phyloP scores from a whole-genome alignment of 2,329 filamentous ascomycete species.

The Aspergillus sp. region DNA sequence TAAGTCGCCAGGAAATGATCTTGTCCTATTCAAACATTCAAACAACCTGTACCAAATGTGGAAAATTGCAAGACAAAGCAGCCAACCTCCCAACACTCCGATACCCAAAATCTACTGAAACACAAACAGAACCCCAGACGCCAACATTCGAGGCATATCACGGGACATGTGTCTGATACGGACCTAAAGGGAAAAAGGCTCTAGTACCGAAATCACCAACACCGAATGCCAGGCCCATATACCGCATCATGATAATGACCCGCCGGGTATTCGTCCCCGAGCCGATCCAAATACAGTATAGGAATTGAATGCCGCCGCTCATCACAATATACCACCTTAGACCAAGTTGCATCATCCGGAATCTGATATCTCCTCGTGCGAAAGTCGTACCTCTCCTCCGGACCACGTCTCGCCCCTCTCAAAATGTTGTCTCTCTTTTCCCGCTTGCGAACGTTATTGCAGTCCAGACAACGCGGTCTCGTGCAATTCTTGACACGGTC shows the following conservation, averaged over 20 bases:
- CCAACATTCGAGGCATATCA: slow-evolving; percentile 38
- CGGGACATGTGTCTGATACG: slow-evolving; percentile 23
- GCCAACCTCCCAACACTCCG: slow-evolving; percentile 43
- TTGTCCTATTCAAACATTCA: slow-evolving; percentile 42
- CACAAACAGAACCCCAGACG: slow-evolving; percentile 18
- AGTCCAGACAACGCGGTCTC: background rate
- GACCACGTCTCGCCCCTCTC: slow-evolving; percentile 21
- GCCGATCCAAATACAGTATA: slow-evolving; percentile 24
- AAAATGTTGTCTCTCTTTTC: slow-evolving; percentile 15
- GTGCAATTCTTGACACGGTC: background rate
- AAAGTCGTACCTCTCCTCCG: slow-evolving; percentile 32
- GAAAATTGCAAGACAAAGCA: slow-evolving; percentile 36
- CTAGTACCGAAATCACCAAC: background rate
- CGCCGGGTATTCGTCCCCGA: slow-evolving; percentile 21
- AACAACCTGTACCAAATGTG: slow-evolving; percentile 40
- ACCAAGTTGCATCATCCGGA: slow-evolving; percentile 31
- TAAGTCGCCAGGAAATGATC: slow-evolving; percentile 39
- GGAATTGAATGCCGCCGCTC: slow-evolving; percentile 23
- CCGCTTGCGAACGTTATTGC: background rate
- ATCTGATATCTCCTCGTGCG: slow-evolving; percentile 30
- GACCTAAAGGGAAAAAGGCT: background rate
- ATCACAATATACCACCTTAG: slow-evolving; percentile 29
- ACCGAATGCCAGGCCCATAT: slow-evolving; percentile 14
- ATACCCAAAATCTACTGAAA: slow-evolving; percentile 20
- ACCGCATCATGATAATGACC: slow-evolving; percentile 24